These are phyloP conservation scores for Lanmaoa pseudosensibilis DNA, from an alignment of 768 basidiomycete species.

Conservation along the genomic window DNA sequence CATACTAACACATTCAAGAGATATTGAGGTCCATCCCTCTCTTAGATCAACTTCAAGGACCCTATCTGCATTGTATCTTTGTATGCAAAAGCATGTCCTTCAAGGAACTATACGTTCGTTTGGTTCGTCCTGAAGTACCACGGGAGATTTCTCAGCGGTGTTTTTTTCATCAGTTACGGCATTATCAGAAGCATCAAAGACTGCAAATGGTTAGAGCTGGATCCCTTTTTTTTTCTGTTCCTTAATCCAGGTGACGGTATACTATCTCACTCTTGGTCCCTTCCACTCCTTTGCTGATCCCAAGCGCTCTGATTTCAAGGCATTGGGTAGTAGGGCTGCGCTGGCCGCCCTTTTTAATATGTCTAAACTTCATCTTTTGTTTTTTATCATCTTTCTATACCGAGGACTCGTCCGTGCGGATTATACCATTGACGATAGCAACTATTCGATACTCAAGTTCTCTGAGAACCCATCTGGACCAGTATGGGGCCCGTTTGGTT, in stretches of 20 bases:
- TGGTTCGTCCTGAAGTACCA: not conserved
- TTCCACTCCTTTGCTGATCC: slow-evolving; percentile 8
- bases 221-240: not conserved
- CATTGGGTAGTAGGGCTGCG: not conserved
- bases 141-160: not conserved
- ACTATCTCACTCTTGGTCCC: not conserved
- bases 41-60: not conserved
- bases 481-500: slow-evolving; percentile 28
- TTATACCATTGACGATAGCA: slow-evolving; percentile 29
- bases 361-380: not conserved
- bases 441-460: slow-evolving; percentile 26
- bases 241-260: not conserved
- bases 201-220: not conserved
- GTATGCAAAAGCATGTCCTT: not conserved
- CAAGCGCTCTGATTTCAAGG: not conserved
- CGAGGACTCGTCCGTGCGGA: slow-evolving; percentile 18
- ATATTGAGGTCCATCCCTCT: not conserved
- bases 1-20: not conserved
- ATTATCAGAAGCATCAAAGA: not conserved
- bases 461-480: slow-evolving; percentile 30
- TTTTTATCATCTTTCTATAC: slow-evolving; percentile 3
- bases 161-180: slow-evolving; percentile 5
- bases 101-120: not conserved
- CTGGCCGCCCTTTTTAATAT: slow-evolving; percentile 4
- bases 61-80: not conserved